Evolutionary conservation across 371 early-diverging fungal genomes (phyloP), one percentile per base, ranked within the genome.

Genomic region (Furculomyces boomerangus): DNA sequence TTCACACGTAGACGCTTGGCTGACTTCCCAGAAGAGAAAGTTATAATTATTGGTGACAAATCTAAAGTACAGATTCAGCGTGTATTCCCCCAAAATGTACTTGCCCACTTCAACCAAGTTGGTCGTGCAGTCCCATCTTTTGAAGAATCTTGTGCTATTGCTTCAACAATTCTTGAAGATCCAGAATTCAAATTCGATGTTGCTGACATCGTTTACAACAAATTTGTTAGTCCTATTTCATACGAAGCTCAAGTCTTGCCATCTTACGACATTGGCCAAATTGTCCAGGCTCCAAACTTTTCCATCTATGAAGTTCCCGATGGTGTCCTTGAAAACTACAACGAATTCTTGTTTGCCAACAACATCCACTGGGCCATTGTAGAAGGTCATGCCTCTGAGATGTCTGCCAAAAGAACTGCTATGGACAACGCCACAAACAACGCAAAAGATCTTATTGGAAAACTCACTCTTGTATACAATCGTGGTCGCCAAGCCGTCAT

Each of bases 391-490:
- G 95, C 95, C 53, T 75, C 92, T 48, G 98, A 97, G 73, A 88
- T 94, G 86, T 80, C 88, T 45, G 88, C 98, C 65, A 90, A 88
- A 83, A 85, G 95, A 63, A 80, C 87, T 63, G 95, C 98, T 70
- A 97, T 94, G 98, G 98, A 97, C 80, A 97, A 97, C 74, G 96
- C 96, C 51, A 95, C 95, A 72, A 92, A 93, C 84, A 97, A 97
- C 75, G 98, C 96, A 57, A 90, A 86, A 68, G 77, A 76, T 32
- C 75, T 78, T 66, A 74, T 72, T 65, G 65, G 61, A 61, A 66
- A 54, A 27, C 63, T 74, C 30, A 63, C 71, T 47, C 73, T 94
- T 68, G 79, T 78, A 54, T 94, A 81, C 79, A 93, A 94, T 80
- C 85, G 93, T 65, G 82, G 86, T 74, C 88, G 95, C 73, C 95